Conservation (phyloP, 176 grass and related monocot genomes). For the Carex littledalei region DNA sequence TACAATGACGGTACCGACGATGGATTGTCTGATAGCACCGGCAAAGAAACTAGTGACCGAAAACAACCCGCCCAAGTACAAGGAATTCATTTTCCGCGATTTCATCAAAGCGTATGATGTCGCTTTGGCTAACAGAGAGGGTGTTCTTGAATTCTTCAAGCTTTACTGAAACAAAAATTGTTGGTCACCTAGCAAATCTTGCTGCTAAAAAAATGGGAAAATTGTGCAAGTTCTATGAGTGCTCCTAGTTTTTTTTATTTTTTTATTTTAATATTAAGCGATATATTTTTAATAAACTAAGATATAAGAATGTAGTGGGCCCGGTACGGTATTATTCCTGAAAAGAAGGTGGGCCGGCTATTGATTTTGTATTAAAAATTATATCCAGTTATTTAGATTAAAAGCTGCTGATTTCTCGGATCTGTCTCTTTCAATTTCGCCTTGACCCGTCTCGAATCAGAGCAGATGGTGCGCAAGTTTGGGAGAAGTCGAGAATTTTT, state of each 20-base stretch:
- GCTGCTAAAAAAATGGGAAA: neutral
- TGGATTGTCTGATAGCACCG: constrained; percentile 24
- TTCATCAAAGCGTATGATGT: constrained; percentile 20
- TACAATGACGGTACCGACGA: constrained; percentile 13
- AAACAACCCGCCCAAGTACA: constrained; percentile 24
- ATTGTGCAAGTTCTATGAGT: neutral
- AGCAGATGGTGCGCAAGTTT: neutral
- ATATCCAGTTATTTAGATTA: neutral
- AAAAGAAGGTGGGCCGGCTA: neutral
- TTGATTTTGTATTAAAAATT: neutral
- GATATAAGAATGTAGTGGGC: neutral
- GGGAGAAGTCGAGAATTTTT: too few relatives aligned
- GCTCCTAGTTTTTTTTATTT: too few relatives aligned
- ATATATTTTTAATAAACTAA: neutral
- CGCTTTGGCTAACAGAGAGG: constrained; percentile 13
- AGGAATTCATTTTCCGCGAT: constrained; percentile 20
- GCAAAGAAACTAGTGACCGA: constrained; percentile 10
- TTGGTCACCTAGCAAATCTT: neutral
- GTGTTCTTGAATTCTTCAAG: constrained; percentile 29
- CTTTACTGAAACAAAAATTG: neutral
- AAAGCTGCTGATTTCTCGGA: neutral
- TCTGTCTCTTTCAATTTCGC: neutral
- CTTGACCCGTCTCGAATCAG: neutral
- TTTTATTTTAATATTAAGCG: neutral
- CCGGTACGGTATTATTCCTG: neutral